phyloP scores from a whole-genome alignment of 2,329 filamentous ascomycete species.

The Trichoderma endophyticum region DNA sequence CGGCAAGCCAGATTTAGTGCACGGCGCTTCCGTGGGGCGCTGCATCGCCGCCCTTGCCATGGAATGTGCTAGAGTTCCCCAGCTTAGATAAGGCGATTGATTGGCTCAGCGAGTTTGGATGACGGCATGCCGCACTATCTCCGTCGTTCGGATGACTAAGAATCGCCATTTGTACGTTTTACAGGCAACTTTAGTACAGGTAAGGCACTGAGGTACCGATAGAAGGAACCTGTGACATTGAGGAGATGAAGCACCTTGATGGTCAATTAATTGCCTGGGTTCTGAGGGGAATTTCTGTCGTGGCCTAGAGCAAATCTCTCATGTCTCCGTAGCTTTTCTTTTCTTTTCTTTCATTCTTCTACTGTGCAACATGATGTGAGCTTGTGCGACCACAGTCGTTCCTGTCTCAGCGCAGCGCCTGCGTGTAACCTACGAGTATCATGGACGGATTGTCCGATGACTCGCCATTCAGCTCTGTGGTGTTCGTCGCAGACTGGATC shows the following conservation, averaged over 20 bases:
- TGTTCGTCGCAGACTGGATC: constrained; percentile 24
- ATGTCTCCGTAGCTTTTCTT: neutral
- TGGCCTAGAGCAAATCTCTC: neutral
- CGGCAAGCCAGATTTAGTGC: constrained; percentile 31
- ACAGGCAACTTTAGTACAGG: neutral
- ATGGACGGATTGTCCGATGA: constrained; percentile 29
- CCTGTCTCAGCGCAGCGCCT: neutral
- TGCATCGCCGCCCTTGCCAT: constrained; percentile 21
- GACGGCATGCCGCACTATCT: neutral
- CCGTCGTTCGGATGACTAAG: constrained; percentile 25
- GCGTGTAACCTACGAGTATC: neutral
- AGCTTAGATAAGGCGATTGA: constrained; percentile 16
- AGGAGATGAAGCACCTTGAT: constrained; percentile 26
- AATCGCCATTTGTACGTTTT: no score
- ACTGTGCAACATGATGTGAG: neutral
- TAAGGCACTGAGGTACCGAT: constrained; percentile 22
- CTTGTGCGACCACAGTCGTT: neutral
- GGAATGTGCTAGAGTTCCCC: constrained; percentile 32
- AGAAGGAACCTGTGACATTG: neutral
- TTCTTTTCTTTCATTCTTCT: neutral
- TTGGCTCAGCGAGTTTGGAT: neutral
- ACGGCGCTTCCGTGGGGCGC: constrained; percentile 20
- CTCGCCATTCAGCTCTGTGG: constrained; percentile 24
- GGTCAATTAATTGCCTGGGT: constrained; percentile 23
- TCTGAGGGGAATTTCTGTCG: neutral